Conservation (phyloP, 441 rosid genomes). For the Populus tomentosa region DNA sequence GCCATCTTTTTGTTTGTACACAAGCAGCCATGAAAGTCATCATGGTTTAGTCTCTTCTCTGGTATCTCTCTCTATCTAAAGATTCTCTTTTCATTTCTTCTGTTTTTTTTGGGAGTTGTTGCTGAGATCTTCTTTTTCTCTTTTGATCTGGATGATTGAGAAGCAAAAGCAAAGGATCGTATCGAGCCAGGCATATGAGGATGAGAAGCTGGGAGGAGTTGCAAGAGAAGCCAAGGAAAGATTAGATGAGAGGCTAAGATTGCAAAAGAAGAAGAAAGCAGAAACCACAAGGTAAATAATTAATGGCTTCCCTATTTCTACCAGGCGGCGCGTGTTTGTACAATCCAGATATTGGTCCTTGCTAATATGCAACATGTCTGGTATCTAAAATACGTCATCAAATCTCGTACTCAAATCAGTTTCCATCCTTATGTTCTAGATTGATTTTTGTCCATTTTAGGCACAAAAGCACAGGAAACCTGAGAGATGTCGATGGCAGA, state of each 20-base stretch:
- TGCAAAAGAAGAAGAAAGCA: conserved; percentile 36
- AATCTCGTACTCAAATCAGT: too few relatives aligned
- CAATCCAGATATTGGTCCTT: not conserved
- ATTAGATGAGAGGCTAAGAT: conserved; percentile 10
- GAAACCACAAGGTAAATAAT: conserved; percentile 31
- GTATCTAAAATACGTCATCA: not conserved
- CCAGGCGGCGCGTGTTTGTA: not conserved
- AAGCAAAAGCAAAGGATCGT: conserved; percentile 30
- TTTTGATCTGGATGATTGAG: not conserved
- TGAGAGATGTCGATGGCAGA: conserved; percentile 12
- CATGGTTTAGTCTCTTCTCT: conserved; percentile 39
- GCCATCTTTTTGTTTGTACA: conserved; percentile 55
- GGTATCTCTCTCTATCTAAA: conserved; percentile 22
- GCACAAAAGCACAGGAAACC: conserved; percentile 24
- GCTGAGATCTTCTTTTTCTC: not conserved
- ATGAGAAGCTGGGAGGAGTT: conserved; percentile 54
- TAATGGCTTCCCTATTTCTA: not conserved
- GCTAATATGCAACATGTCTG: not conserved
- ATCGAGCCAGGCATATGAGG: conserved; percentile 26
- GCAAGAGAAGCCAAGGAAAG: conserved; percentile 82
- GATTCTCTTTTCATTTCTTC: not conserved
- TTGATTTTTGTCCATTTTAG: conserved; percentile 24
- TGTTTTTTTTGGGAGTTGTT: not conserved
- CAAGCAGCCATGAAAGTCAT: conserved; percentile 45
- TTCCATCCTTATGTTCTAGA: not conserved